Evolutionary conservation across 2,329 filamentous ascomycete species (phyloP), one percentile per base, ranked within the genome.

Genomic region (Myrmaecium sp.): DNA sequence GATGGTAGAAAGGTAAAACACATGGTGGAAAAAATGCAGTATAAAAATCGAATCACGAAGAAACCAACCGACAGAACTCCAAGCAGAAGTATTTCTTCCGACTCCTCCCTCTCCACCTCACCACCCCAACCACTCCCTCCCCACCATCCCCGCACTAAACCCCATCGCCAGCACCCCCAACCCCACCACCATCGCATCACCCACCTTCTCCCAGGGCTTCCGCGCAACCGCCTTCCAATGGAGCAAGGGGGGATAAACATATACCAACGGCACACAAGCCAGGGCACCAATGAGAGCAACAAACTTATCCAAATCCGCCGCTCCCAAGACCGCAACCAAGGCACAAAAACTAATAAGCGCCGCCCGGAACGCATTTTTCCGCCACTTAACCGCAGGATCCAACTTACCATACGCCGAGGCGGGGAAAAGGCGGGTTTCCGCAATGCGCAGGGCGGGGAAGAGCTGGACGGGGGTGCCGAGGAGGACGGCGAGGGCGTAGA

Each of bases 211-310:
- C 43, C 49, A 54, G 17, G 45, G 49, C n/a, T 59, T 64, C 25
- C 61, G 55, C 5, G 75, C 76, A 3, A 74, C 60, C 4, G 70
- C 75, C 39, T 62, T 69, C 50, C 69, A 75, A 46, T 83, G 77
- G 41, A 83, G 43, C 34, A 63, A 72, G 1, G 77, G 65, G 22
- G 78, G 76, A 42, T 81, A 82, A 31, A 82, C 76, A 49, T 81
- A 82, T 7, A 82, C 75, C 35, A 82, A 50, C 9, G 76, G 76
- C 28, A 82, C 72, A 38, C 76, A 82, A 2, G 75, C 75, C 41
- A 78, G 70, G 19, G 67, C 73, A 8, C 76, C 76, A 35, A 81
- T 80, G 24, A 82, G 52, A 0, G 75, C 70, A 8, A 82, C 75
- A 36, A 81, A 81, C 34, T 74, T 72, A 49, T 82, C 75, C 33